Evolutionary conservation across 257 asterid genomes (phyloP).

Genomic region (Solanum virginianum): DNA sequence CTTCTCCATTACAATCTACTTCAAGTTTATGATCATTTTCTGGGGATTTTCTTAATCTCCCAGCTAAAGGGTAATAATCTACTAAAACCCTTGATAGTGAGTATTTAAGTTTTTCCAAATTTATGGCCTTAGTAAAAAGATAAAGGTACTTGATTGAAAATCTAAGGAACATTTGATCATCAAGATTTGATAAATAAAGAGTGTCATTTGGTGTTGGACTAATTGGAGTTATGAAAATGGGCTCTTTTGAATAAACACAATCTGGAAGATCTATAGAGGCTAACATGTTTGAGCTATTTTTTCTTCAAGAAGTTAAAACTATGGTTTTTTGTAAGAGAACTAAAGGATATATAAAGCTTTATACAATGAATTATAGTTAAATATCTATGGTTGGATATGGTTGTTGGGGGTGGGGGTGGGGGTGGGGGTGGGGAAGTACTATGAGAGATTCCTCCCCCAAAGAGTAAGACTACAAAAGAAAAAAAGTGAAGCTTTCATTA

Average conservation of each 20-base stretch:
- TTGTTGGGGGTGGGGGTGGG: neutral
- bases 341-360: neutral
- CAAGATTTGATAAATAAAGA: slow-evolving; percentile 64
- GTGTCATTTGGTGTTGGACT: slow-evolving; percentile 40
- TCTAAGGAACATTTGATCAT: slow-evolving; percentile 69
- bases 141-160: slow-evolving; percentile 65
- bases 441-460: neutral
- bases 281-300: neutral
- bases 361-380: neutral
- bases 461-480: neutral
- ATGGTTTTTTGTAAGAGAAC: neutral
- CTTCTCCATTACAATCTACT: slow-evolving; percentile 73
- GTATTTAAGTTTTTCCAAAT: slow-evolving; percentile 23
- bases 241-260: slow-evolving; percentile 30
- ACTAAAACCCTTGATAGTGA: slow-evolving; percentile 54
- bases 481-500: neutral
- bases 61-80: slow-evolving; percentile 72
- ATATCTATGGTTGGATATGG: neutral
- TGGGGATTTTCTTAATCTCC: slow-evolving; percentile 34
- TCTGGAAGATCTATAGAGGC: slow-evolving; percentile 40
- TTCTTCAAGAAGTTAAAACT: neutral
- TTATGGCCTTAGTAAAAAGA: slow-evolving; percentile 29
- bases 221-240: slow-evolving; percentile 34
- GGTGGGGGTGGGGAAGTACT: neutral
- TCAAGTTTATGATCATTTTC: slow-evolving; percentile 47